These are phyloP conservation scores for Geotrichum reessii DNA, from an alignment of 1,139 yeast species.

Conservation along the genomic window DNA sequence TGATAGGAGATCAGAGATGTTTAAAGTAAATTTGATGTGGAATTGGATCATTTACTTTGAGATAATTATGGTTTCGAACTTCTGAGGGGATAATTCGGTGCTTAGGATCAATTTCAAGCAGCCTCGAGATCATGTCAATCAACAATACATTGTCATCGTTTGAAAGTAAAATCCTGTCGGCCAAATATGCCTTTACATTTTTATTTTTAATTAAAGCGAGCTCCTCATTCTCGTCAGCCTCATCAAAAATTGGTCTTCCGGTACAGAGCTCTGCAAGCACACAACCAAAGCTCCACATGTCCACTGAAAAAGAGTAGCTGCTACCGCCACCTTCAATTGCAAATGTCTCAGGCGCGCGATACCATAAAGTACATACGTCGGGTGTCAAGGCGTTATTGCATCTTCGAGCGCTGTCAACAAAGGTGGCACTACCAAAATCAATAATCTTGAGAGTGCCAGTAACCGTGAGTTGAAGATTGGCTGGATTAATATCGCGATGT, in stretches of 20 bases:
- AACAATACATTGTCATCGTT: slow-evolving; percentile 56
- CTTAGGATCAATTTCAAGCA: slow-evolving; percentile 89
- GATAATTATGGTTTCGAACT: slow-evolving; percentile 93
- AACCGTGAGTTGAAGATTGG: slow-evolving; percentile 75
- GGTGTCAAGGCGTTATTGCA: slow-evolving; percentile 14
- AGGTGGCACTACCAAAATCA: slow-evolving; percentile 81
- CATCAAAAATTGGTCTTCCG: slow-evolving; percentile 13
- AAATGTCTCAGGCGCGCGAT: slow-evolving; percentile 76
- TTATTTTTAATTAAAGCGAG: slow-evolving; percentile 38
- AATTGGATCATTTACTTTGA: slow-evolving; percentile 27
- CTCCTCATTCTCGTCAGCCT: slow-evolving; percentile 6
- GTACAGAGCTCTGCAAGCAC: slow-evolving; percentile 28
- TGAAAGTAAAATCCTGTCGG: slow-evolving; percentile 89
- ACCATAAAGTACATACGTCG: slow-evolving; percentile 72
- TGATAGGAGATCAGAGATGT: neutral
- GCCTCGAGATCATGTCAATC: slow-evolving; percentile 63
- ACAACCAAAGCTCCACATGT: slow-evolving; percentile 78
- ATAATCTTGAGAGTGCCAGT: slow-evolving; percentile 91
- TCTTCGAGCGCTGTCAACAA: neutral
- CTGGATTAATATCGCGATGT: slow-evolving; percentile 94
- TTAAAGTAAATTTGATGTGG: neutral
- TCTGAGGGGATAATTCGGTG: slow-evolving; percentile 83
- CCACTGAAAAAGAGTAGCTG: slow-evolving; percentile 56
- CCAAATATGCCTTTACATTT: slow-evolving; percentile 87
- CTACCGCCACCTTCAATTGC: slow-evolving; percentile 49